Evolutionary conservation across 192 early-diverging fungal species (phyloP).

Genomic region (Coemansia sp.): DNA sequence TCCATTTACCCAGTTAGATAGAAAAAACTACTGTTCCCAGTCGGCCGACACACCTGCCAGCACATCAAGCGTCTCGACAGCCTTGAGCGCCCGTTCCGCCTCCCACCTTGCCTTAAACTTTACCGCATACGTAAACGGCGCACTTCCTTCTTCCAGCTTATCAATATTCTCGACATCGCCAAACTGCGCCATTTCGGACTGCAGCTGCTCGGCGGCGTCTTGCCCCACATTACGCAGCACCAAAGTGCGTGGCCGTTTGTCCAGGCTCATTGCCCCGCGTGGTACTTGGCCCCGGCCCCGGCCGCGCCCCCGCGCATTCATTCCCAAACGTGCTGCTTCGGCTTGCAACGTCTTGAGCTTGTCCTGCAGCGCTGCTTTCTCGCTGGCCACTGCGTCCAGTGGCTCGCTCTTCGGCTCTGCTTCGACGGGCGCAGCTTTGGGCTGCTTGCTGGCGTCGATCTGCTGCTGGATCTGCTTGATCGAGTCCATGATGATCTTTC

Average conservation of each 20-base stretch:
- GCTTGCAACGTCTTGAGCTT: slow-evolving; percentile 35
- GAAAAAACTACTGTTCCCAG: slow-evolving; percentile 24
- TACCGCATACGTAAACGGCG: slow-evolving; percentile 40
- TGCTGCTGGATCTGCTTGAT: slow-evolving; percentile 49
- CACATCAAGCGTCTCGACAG: slow-evolving; percentile 15
- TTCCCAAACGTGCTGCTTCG: slow-evolving; percentile 31
- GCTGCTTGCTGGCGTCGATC: slow-evolving; percentile 33
- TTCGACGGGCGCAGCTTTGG: background rate
- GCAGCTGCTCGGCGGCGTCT: slow-evolving; percentile 29
- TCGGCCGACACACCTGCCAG: slow-evolving; percentile 32
- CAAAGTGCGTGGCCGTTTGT: slow-evolving; percentile 43
- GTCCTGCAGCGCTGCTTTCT: slow-evolving; percentile 34
- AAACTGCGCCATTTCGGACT: slow-evolving; percentile 44
- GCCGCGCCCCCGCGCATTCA: slow-evolving; percentile 1
- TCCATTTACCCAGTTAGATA: no score
- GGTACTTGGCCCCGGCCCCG: slow-evolving; percentile 9
- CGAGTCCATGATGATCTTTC: slow-evolving; percentile 55
- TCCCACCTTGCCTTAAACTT: slow-evolving; percentile 45
- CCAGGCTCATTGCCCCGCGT: slow-evolving; percentile 40
- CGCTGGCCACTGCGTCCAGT: slow-evolving; percentile 8
- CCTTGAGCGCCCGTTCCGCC: slow-evolving; percentile 42
- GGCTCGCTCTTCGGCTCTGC: background rate
- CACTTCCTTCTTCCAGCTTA: slow-evolving; percentile 11
- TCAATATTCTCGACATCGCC: slow-evolving; percentile 39
- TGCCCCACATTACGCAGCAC: slow-evolving; percentile 32